Evolutionary conservation across 371 early-diverging fungal genomes (phyloP), one percentile per base, ranked within the genome.

Genomic region (Mortierella sp.): DNA sequence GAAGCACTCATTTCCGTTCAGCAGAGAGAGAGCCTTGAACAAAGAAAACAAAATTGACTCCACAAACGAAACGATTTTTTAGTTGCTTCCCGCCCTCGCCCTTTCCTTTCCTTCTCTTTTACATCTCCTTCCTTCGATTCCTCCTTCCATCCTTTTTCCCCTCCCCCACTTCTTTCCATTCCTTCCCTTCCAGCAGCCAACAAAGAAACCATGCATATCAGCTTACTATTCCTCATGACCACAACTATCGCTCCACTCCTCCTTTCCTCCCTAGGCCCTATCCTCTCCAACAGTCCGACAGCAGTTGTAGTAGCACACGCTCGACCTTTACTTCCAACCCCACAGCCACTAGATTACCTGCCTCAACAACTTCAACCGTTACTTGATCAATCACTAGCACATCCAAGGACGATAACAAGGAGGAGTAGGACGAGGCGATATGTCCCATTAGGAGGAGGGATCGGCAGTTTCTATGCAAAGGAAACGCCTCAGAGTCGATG

Each of bases 381-480:
- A 24, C 53, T 5, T 13, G 4, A 14, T 57, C 2, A n/a, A 28
- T 57, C 28, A 11, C 9, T 57, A 50, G 4, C 13, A 50, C 13
- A 14, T 13, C 14, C 50, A 57, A 13, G 57, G 28, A 71, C 26
- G 50, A 34, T 34, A 46, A 26, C 31, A 37, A 44, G 24, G 2
- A 64, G 73, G 24, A 64, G 40, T 19, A 61, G 48, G 37, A 53
- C 9, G 61, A 77, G 40, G 53, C 48, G 78, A 54, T 72, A 69
- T 54, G 31, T 77, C 21, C 61, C 78, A 13, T 19, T 19, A 21
- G 48, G 73, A 28, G 44, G 43, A 31, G 78, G 73, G 8, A 37
- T 77, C 44, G 78, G 64, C 28, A 72, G 67, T 26, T 40, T 43
- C 6, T 77, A 51, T 44, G 28, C 53, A n/a, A 77, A 73, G 67